These are phyloP conservation scores for Phytopythium delawarense DNA, from an alignment of 352 stramenopile genomes.

Conservation along the genomic window DNA sequence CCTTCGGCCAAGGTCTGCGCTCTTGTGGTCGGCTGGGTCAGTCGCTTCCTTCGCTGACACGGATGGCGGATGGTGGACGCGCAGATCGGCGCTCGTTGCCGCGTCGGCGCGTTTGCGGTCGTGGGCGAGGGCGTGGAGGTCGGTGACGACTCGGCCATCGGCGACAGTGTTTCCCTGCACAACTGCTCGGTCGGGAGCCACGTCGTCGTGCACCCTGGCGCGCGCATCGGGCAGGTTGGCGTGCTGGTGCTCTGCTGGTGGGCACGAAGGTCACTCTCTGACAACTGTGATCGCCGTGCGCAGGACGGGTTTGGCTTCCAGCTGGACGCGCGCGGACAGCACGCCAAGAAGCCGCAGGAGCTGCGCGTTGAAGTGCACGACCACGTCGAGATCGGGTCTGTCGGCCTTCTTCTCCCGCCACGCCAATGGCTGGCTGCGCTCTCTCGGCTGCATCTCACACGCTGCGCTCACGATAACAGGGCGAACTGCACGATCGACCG, in stretches of 20 bases:
- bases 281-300: neutral
- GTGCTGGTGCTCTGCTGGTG: neutral
- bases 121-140: slow-evolving; percentile 59
- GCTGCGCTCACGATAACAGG: slow-evolving; percentile 15
- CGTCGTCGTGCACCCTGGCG: slow-evolving; percentile 70
- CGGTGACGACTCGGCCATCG: slow-evolving; percentile 43
- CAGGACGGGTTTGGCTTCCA: slow-evolving; percentile 83
- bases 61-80: neutral
- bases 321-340: slow-evolving; percentile 45
- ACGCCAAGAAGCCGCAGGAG: slow-evolving; percentile 81
- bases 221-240: slow-evolving; percentile 56
- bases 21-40: too few relatives aligned
- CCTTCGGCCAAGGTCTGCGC: slow-evolving; percentile 32
- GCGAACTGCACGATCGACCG: slow-evolving; percentile 80
- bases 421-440: neutral
- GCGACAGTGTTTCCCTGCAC: slow-evolving; percentile 52
- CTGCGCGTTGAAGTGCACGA: slow-evolving; percentile 72
- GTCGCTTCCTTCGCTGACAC: too few relatives aligned
- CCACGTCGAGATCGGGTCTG: slow-evolving; percentile 80
- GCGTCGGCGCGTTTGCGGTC: slow-evolving; percentile 49
- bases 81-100: slow-evolving; percentile 55
- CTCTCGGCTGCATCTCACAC: neutral
- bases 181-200: slow-evolving; percentile 62
- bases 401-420: neutral
- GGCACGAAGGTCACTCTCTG: neutral